A percentile compares a stretch with the other conserved stretches of the same genome.
These are phyloP conservation scores for Patellaria atrata DNA, from an alignment of 495 filamentous ascomycete species.

Conservation along the genomic window DNA sequence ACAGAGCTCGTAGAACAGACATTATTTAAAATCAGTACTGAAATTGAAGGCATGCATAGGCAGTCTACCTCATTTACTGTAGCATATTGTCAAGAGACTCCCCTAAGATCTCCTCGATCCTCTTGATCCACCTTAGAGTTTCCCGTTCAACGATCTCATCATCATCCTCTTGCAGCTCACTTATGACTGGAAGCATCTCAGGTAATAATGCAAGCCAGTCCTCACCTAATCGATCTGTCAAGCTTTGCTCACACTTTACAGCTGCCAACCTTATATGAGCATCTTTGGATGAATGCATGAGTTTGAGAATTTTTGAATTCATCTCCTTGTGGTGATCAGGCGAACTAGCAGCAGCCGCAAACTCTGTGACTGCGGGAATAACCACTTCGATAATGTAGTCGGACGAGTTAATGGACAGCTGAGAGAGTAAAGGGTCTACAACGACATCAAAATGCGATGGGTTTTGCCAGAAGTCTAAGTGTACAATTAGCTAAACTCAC, in stretches of 20 bases:
- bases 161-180: constrained; percentile 89
- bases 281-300: constrained; percentile 55
- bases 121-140: constrained; percentile 69
- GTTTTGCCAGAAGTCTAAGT: constrained; percentile 73
- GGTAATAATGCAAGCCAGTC: constrained; percentile 83
- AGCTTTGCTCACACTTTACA: constrained; percentile 58
- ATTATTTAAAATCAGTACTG: too few relatives aligned
- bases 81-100: constrained; percentile 53
- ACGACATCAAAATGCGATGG: constrained; percentile 69
- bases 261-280: constrained; percentile 57
- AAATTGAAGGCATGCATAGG: too few relatives aligned
- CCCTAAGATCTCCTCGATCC: constrained; percentile 74
- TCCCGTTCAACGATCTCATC: constrained; percentile 84
- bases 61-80: not conserved
- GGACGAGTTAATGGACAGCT: constrained; percentile 42
- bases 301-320: constrained; percentile 58
- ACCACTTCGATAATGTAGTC: constrained; percentile 29
- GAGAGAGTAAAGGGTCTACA: constrained; percentile 48
- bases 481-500: constrained; percentile 6
- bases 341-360: constrained; percentile 65
- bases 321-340: constrained; percentile 80
- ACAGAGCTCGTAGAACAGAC: too few relatives aligned
- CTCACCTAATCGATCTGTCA: constrained; percentile 68
- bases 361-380: constrained; percentile 50
- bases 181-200: constrained; percentile 90